These are phyloP conservation scores for Trichoderma sp. DNA, from an alignment of 2,329 filamentous ascomycete genomes.

Conservation along the genomic window DNA sequence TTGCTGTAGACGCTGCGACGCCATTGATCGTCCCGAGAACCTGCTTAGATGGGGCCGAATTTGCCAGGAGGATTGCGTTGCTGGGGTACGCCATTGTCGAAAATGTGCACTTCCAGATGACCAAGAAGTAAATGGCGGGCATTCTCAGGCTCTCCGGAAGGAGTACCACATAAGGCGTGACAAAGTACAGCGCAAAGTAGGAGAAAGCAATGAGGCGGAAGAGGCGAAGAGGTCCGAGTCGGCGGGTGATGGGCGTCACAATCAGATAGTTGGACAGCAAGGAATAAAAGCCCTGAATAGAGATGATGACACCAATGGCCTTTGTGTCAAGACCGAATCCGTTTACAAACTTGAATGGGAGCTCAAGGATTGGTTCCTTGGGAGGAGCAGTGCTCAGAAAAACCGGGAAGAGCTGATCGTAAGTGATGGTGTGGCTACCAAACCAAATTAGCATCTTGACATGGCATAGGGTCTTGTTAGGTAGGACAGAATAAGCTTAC, in stretches of 20 bases:
- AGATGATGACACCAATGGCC: constrained; percentile 83
- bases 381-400: constrained; percentile 73
- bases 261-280: constrained; percentile 83
- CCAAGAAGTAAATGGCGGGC: constrained; percentile 71
- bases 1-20: constrained; percentile 86
- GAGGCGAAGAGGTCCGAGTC: constrained; percentile 75
- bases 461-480: background rate
- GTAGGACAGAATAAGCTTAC: constrained; percentile 56
- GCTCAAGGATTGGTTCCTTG: constrained; percentile 51
- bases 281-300: constrained; percentile 85
- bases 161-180: constrained; percentile 85
- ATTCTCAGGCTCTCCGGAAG: constrained; percentile 72
- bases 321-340: constrained; percentile 84
- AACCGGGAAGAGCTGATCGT: constrained; percentile 90
- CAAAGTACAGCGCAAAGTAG: constrained; percentile 86
- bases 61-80: constrained; percentile 84
- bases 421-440: constrained; percentile 90
- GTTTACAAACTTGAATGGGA: constrained; percentile 87
- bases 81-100: constrained; percentile 89
- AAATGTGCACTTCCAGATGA: constrained; percentile 92
- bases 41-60: constrained; percentile 79
- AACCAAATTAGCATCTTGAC: constrained; percentile 26
- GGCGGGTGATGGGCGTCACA: constrained; percentile 75
- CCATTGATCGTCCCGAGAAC: constrained; percentile 93
- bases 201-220: constrained; percentile 79